Percentiles rank a stretch among this genome's conserved stretches.
Evolutionary conservation across 1,139 yeast species (phyloP).

Genomic region (Kodamaea fungicola): DNA sequence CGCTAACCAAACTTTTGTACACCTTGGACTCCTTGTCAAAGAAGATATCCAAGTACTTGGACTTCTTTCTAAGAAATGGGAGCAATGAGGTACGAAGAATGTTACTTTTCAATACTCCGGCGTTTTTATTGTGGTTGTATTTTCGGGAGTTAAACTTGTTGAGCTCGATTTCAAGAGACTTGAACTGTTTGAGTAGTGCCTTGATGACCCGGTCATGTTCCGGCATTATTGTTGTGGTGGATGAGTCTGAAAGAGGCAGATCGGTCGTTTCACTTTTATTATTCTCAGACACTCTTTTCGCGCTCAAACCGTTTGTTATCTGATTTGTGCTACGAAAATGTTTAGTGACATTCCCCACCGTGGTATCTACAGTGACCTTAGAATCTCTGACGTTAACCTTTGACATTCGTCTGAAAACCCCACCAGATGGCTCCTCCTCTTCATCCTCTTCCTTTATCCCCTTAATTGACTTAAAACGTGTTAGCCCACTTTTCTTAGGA

Average conservation of each 20-base stretch:
- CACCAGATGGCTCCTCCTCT: background rate
- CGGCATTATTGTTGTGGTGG: background rate
- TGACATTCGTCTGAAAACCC: too few relatives aligned
- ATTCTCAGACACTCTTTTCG: too few relatives aligned
- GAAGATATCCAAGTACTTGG: constrained; percentile 23
- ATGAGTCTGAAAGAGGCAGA: too few relatives aligned
- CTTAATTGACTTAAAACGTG: background rate
- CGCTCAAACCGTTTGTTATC: too few relatives aligned
- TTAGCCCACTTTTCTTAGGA: background rate
- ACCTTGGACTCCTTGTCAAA: constrained; percentile 23
- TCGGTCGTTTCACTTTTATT: too few relatives aligned
- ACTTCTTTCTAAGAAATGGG: constrained; percentile 52
- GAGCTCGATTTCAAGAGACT: constrained; percentile 43
- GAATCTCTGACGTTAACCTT: too few relatives aligned
- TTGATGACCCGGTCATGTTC: constrained; percentile 26
- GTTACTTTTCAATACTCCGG: constrained; percentile 59
- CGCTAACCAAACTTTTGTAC: constrained; percentile 32
- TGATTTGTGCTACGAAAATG: too few relatives aligned
- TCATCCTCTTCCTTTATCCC: background rate
- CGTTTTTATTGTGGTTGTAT: constrained; percentile 29
- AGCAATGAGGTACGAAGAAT: constrained; percentile 62
- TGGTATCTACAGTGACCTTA: too few relatives aligned
- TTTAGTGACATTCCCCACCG: too few relatives aligned
- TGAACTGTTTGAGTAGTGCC: constrained; percentile 34
- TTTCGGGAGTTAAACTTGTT: constrained; percentile 42